Percentiles rank a stretch among this genome's conserved stretches.
phyloP scores from a whole-genome alignment of 352 stramenopile species.

The Phytophthora cryptogea region DNA sequence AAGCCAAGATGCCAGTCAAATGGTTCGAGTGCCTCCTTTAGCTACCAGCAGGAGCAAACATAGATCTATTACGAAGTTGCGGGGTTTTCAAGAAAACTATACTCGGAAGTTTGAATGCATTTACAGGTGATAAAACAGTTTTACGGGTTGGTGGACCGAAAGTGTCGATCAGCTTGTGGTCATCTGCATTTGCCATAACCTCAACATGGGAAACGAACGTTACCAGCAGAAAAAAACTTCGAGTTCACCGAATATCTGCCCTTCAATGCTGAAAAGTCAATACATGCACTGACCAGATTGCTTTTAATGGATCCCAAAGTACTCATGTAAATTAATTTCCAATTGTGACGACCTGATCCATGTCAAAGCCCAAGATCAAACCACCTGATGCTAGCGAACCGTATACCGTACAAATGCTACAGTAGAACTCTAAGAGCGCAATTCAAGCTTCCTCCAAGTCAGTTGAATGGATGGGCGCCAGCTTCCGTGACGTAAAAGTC shows the following conservation, averaged over 20 bases:
- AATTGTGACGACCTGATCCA: constrained; percentile 13
- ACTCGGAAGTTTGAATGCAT: background rate
- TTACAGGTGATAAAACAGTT: no score
- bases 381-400: constrained; percentile 23
- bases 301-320: no score
- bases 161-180: no score
- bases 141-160: no score
- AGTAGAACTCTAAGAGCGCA: background rate
- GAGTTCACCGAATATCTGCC: no score
- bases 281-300: no score
- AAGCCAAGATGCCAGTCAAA: constrained; percentile 57
- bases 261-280: no score
- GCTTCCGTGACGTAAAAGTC: background rate
- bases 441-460: background rate
- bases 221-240: no score
- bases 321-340: no score
- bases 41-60: background rate
- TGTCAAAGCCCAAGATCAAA: constrained; percentile 33
- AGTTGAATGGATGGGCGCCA: constrained; percentile 1
- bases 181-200: no score
- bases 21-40: constrained; percentile 74
- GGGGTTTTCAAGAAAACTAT: background rate
- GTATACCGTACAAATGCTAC: constrained; percentile 10
- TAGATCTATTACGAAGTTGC: background rate
- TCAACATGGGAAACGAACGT: no score